Evolutionary conservation across 179 eudicot species (phyloP), one percentile per base, ranked within the genome.

Genomic region (Pouteria campechiana): DNA sequence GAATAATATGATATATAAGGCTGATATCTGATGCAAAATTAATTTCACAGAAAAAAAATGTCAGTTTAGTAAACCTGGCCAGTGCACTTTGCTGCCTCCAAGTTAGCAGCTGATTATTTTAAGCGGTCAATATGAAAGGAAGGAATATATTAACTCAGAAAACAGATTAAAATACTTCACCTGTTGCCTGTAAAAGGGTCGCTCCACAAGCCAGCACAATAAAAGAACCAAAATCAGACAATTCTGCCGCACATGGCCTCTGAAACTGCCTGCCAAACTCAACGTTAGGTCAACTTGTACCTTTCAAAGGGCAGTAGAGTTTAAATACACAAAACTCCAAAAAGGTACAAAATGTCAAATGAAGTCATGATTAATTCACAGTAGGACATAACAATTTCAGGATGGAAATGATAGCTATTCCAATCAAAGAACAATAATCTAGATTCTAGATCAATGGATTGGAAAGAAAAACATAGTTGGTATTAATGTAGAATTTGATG

Each of bases 1-100:
- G 95, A 32, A 89, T 85, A 93, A 89, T 89, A 65, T 89, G 97
- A 73, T 89, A 89, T 69, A 89, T 89, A 42, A 85, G 82, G 65
- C 97, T 89, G 78, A 89, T 89, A 78, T 89, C 97, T 89, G 86
- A 50, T 23, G 39, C 22, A 37, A 61, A 16, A n/a, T n/a, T n/a
- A 40, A 58, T 43, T 27, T 29, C 44, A 20, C 17, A 61, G 6
- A 42, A 35, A 17, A 37, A 18, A 22, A 21, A 12, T 54, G 55
- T 1, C 30, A 34, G 5, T 27, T 51, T 21, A 48, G 61, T 6
- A 36, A 12, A 32, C 17, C n/a, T n/a, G 20, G 8, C 27, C 3
- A 38, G 22, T 11, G 10, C 15, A 33, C 35, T 17, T 15, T n/a
- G 6, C 2, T 22, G 23, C 10, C 60, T 36, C 42, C 12, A 42